Evolutionary conservation across 495 filamentous ascomycete genomes (phyloP).

Genomic region (Aspergillus diversus): DNA sequence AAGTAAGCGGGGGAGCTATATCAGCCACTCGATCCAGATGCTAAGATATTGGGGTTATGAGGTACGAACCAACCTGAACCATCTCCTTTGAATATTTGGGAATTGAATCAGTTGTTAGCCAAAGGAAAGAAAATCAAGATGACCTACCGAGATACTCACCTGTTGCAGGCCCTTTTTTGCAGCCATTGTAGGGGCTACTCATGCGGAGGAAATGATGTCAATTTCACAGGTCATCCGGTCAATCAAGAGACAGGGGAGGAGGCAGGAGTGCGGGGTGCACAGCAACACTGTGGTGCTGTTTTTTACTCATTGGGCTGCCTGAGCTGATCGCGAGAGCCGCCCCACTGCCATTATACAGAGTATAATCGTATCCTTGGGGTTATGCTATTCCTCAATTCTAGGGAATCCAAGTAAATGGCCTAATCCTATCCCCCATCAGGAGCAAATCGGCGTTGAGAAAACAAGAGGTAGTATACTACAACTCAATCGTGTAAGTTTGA

Average conservation of each 20-base stretch:
- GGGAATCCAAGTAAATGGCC: too few species aligned
- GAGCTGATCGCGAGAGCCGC: background rate
- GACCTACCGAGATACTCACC: conserved; percentile 52
- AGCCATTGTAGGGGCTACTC: conserved; percentile 39
- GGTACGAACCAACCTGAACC: conserved; percentile 95
- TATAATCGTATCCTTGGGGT: background rate
- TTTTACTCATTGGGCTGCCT: background rate
- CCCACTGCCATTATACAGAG: background rate
- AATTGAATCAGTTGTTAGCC: conserved; percentile 23
- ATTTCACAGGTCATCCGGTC: conserved; percentile 26
- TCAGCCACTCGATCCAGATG: conserved; percentile 26
- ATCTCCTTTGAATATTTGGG: conserved; percentile 72
- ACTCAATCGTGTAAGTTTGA: too few species aligned
- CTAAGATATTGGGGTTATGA: conserved; percentile 27
- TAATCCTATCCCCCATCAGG: too few species aligned
- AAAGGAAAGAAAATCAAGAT: background rate
- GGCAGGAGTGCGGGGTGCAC: conserved; percentile 22
- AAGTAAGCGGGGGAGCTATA: conserved; percentile 31
- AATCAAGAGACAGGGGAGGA: conserved; percentile 9
- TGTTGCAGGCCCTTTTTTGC: conserved; percentile 74
- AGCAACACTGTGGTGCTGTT: conserved; percentile 15
- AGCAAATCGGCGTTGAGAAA: too few species aligned
- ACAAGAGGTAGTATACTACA: too few species aligned
- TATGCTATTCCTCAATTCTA: background rate
- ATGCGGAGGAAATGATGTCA: conserved; percentile 28